phyloP scores from a whole-genome alignment of 352 stramenopile species.

The Pilasporangium apinafurcum region DNA sequence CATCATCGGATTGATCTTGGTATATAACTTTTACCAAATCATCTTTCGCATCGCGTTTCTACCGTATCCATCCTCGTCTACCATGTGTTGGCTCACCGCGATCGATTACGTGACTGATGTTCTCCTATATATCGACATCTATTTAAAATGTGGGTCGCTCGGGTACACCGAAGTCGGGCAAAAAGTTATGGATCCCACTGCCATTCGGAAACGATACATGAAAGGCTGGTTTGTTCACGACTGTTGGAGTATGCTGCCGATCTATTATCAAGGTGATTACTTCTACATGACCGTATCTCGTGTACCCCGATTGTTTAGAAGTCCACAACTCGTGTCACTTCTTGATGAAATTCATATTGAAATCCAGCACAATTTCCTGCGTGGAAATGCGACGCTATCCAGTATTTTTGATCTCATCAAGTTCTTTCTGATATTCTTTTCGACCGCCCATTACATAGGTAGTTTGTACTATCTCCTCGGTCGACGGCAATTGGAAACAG shows the following conservation, averaged over 20 bases:
- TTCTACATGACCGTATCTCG: slow-evolving; percentile 32
- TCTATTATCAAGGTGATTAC: slow-evolving; percentile 26
- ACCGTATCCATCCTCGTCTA: slow-evolving; percentile 12
- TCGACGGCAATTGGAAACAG: slow-evolving; percentile 23
- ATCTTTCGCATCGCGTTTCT: slow-evolving; percentile 45
- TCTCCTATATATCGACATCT: slow-evolving; percentile 30
- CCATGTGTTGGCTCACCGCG: slow-evolving; percentile 19
- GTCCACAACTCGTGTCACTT: slow-evolving; percentile 26
- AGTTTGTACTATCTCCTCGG: slow-evolving; percentile 48
- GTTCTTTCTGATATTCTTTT: slow-evolving; percentile 57
- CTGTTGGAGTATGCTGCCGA: slow-evolving; percentile 34
- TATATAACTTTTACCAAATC: slow-evolving; percentile 52
- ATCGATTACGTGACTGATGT: slow-evolving; percentile 31
- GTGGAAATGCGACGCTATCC: slow-evolving; percentile 25
- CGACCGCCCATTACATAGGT: slow-evolving; percentile 39
- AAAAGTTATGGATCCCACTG: slow-evolving; percentile 22
- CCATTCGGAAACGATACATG: slow-evolving; percentile 27
- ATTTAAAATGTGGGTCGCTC: slow-evolving; percentile 27
- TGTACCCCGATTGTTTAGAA: slow-evolving; percentile 33
- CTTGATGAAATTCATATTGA: slow-evolving; percentile 33
- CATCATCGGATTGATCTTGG: slow-evolving; percentile 31
- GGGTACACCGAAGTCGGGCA: slow-evolving; percentile 36
- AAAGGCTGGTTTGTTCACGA: slow-evolving; percentile 21
- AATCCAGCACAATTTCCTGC: slow-evolving; percentile 47
- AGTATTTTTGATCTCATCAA: slow-evolving; percentile 44